Percentiles rank a stretch among this genome's conserved stretches.
phyloP scores from a whole-genome alignment of 1,284 basidiomycete species.

The Schizopora paradoxa region DNA sequence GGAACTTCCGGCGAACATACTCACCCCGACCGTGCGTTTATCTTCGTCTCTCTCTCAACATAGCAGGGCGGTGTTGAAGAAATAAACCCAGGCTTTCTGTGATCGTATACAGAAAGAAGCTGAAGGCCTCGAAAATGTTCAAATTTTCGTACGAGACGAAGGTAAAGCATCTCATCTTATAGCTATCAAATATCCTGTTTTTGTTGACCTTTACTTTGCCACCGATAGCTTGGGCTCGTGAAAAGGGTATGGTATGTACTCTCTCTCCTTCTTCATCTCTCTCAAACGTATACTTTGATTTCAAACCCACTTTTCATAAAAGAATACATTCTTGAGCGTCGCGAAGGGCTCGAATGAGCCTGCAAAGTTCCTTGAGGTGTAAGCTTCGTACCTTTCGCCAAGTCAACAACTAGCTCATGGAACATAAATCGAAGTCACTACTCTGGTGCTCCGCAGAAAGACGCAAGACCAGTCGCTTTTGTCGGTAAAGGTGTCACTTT shows the following conservation, averaged over 20 bases:
- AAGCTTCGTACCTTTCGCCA: not conserved
- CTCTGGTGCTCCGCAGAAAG: slow-evolving; percentile 57
- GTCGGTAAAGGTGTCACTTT: slow-evolving; percentile 89
- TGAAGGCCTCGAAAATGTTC: slow-evolving; percentile 59
- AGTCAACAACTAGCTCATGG: not conserved
- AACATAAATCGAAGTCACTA: slow-evolving; percentile 52
- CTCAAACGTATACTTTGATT: slow-evolving; percentile 3
- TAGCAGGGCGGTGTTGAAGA: not conserved
- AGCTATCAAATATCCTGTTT: slow-evolving; percentile 3
- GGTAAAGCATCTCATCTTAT: slow-evolving; percentile 34
- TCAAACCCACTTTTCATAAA: slow-evolving; percentile 7
- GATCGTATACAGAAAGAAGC: slow-evolving; percentile 69
- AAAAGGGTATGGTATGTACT: slow-evolving; percentile 69
- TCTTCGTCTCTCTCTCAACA: not conserved
- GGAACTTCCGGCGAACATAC: slow-evolving; percentile 80
- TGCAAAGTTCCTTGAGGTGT: slow-evolving; percentile 53
- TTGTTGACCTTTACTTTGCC: slow-evolving; percentile 22
- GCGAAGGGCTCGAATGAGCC: slow-evolving; percentile 83
- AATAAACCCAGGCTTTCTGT: slow-evolving; percentile 49
- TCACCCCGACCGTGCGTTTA: slow-evolving; percentile 63
- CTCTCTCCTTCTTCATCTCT: not conserved
- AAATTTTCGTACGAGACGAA: slow-evolving; percentile 70
- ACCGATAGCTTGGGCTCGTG: slow-evolving; percentile 65
- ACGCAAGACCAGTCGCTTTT: slow-evolving; percentile 62
- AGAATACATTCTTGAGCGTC: slow-evolving; percentile 84